These are phyloP conservation scores for Penicillium hesseltinei DNA, from an alignment of 2,329 filamentous ascomycete genomes.

Conservation along the genomic window DNA sequence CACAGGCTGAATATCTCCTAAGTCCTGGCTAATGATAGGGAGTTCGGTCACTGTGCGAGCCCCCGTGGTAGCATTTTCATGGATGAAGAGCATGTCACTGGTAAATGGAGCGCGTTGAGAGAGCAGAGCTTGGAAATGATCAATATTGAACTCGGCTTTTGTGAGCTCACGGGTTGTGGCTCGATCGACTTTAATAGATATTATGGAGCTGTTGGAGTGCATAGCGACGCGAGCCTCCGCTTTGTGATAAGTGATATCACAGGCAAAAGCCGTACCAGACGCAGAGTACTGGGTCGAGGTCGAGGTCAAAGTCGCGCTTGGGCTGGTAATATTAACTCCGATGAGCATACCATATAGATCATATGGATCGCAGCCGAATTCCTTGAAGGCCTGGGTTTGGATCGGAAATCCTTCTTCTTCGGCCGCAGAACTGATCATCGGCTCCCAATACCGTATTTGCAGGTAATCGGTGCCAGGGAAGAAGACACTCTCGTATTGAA, in stretches of 20 bases:
- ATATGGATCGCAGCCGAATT: constrained; percentile 29
- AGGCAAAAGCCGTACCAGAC: constrained; percentile 32
- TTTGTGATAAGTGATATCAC: constrained; percentile 31
- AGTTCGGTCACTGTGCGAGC: constrained; percentile 30
- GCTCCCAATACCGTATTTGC: constrained; percentile 38
- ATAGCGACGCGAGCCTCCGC: constrained; percentile 30
- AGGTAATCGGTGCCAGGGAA: constrained; percentile 31
- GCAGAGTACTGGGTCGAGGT: constrained; percentile 21
- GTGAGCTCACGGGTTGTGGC: constrained; percentile 23
- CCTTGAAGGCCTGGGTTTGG: constrained; percentile 23
- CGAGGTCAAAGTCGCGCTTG: not conserved
- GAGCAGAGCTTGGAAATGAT: constrained; percentile 32
- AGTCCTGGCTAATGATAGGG: constrained; percentile 32
- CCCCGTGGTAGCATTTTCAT: constrained; percentile 28
- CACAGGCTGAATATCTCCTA: constrained; percentile 32
- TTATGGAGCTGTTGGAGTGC: constrained; percentile 38
- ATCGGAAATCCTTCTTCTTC: constrained; percentile 9
- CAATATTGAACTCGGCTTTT: constrained; percentile 28
- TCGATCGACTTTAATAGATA: constrained; percentile 20
- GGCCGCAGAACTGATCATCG: constrained; percentile 19
- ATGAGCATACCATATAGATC: constrained; percentile 36
- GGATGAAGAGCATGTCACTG: constrained; percentile 35
- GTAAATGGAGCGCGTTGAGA: constrained; percentile 34
- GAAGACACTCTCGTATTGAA: constrained; percentile 31
- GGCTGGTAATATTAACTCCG: constrained; percentile 28